These are phyloP conservation scores for Phytopythium litorale DNA, from an alignment of 352 stramenopile species.

Conservation along the genomic window DNA sequence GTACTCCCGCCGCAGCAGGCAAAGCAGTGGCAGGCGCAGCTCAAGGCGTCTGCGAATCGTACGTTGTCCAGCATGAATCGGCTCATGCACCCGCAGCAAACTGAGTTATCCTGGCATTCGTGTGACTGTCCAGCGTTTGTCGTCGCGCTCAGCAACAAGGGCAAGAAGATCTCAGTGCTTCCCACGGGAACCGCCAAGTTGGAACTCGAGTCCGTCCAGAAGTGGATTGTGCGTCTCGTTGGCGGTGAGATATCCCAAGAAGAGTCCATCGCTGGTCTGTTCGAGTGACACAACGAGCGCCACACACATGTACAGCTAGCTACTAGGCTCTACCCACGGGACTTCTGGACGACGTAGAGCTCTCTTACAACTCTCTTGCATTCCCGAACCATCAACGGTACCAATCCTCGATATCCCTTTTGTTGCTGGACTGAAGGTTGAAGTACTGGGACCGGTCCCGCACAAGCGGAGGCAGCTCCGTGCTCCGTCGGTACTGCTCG, in stretches of 20 bases:
- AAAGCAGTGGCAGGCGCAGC: conserved; percentile 40
- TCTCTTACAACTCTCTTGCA: not conserved
- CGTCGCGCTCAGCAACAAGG: conserved; percentile 49
- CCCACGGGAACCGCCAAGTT: conserved; percentile 7
- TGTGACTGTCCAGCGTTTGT: conserved; percentile 37
- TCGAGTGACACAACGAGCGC: conserved; percentile 15
- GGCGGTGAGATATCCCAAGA: conserved; percentile 56
- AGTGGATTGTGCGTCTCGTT: conserved; percentile 59
- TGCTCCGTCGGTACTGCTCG: conserved; percentile 25
- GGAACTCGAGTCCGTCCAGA: conserved; percentile 36
- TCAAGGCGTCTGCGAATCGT: conserved; percentile 26
- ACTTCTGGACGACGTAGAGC: not conserved
- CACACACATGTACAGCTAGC: not conserved
- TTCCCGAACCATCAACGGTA: not conserved
- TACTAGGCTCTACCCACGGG: not conserved
- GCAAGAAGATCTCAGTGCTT: conserved; percentile 59
- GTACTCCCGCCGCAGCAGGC: conserved; percentile 11
- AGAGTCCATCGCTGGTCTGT: conserved; percentile 29
- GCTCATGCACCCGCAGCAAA: not conserved
- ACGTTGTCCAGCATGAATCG: conserved; percentile 10
- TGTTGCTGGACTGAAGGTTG: not conserved
- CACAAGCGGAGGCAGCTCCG: conserved; percentile 14
- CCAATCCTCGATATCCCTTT: not conserved
- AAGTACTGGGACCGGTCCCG: conserved; percentile 22
- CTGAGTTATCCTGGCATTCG: not conserved